A percentile compares a stretch with the other conserved stretches of the same genome.
These are phyloP conservation scores for Trichoderma koningii DNA, from an alignment of 2,329 filamentous ascomycete genomes.

Conservation along the genomic window DNA sequence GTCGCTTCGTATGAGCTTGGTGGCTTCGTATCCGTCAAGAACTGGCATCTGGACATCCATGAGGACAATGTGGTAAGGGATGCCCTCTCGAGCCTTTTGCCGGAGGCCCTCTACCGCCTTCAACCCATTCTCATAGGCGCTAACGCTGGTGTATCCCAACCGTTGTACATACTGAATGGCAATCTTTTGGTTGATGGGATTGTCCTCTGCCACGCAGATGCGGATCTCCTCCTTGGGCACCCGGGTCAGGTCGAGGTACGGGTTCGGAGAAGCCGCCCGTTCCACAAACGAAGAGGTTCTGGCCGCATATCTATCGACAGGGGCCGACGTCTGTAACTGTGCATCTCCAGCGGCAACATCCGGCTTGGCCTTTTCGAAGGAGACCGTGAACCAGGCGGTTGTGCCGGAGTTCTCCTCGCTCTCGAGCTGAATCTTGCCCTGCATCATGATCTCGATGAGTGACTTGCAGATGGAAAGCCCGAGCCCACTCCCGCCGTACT, in stretches of 20 bases:
- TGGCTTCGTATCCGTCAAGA: constrained; percentile 89
- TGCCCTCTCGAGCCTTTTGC: constrained; percentile 67
- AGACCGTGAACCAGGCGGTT: constrained; percentile 75
- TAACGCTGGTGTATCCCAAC: constrained; percentile 77
- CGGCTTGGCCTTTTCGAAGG: constrained; percentile 77
- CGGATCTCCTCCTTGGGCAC: constrained; percentile 77
- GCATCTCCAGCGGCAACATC: constrained; percentile 61
- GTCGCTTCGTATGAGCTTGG: constrained; percentile 77
- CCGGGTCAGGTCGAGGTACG: constrained; percentile 67
- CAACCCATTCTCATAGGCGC: constrained; percentile 86
- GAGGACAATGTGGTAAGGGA: constrained; percentile 84
- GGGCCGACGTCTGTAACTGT: constrained; percentile 42
- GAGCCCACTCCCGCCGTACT: constrained; percentile 88
- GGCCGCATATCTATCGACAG: constrained; percentile 41
- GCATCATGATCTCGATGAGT: constrained; percentile 89
- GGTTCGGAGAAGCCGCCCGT: constrained; percentile 44
- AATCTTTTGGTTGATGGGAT: constrained; percentile 91
- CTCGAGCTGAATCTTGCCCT: constrained; percentile 79
- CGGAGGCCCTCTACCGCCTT: constrained; percentile 87
- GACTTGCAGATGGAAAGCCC: constrained; percentile 94
- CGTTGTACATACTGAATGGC: constrained; percentile 87
- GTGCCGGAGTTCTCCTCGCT: constrained; percentile 72
- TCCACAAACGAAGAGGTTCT: constrained; percentile 39
- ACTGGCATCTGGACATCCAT: constrained; percentile 99
- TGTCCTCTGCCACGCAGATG: constrained; percentile 93